Evolutionary conservation across 768 basidiomycete species (phyloP).

Genomic region (Calocybe gangraenosa): DNA sequence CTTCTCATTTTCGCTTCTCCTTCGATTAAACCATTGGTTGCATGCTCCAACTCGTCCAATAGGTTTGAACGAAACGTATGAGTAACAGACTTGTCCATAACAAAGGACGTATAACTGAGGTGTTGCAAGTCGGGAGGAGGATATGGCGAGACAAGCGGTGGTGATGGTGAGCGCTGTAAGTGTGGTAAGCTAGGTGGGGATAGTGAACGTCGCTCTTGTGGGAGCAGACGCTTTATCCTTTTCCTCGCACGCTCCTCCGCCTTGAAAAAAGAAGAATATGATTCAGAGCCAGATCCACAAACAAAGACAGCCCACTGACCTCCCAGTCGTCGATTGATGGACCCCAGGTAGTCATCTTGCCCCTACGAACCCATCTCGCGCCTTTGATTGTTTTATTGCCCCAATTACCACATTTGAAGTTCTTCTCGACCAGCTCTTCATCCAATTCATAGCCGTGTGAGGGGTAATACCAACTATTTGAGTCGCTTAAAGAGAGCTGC

Average conservation of each 20-base stretch:
- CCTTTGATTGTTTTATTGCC: slow-evolving; percentile 72
- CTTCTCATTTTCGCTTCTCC: slow-evolving; percentile 71
- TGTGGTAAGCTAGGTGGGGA: slow-evolving; percentile 75
- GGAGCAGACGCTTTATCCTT: slow-evolving; percentile 66
- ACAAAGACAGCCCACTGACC: slow-evolving; percentile 41
- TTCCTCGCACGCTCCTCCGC: slow-evolving; percentile 82
- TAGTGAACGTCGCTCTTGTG: slow-evolving; percentile 57
- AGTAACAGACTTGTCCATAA: slow-evolving; percentile 80
- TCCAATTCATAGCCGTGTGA: slow-evolving; percentile 70
- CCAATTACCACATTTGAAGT: slow-evolving; percentile 70
- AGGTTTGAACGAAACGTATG: slow-evolving; percentile 79
- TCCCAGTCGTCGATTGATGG: slow-evolving; percentile 85
- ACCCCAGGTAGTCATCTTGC: slow-evolving; percentile 83
- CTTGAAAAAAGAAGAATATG: slow-evolving; percentile 32
- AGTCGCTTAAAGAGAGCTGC: slow-evolving; percentile 57
- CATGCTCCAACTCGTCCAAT: slow-evolving; percentile 74
- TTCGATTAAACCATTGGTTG: slow-evolving; percentile 81
- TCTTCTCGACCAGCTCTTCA: slow-evolving; percentile 46
- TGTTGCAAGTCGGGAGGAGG: slow-evolving; percentile 64
- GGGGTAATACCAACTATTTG: slow-evolving; percentile 81
- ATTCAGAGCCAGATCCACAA: neutral
- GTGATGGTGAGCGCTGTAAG: slow-evolving; percentile 68
- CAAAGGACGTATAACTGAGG: slow-evolving; percentile 76
- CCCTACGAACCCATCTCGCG: slow-evolving; percentile 78
- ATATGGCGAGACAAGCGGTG: slow-evolving; percentile 75